phyloP scores from a whole-genome alignment of 441 rosid species.

The Gossypium davidsonii region DNA sequence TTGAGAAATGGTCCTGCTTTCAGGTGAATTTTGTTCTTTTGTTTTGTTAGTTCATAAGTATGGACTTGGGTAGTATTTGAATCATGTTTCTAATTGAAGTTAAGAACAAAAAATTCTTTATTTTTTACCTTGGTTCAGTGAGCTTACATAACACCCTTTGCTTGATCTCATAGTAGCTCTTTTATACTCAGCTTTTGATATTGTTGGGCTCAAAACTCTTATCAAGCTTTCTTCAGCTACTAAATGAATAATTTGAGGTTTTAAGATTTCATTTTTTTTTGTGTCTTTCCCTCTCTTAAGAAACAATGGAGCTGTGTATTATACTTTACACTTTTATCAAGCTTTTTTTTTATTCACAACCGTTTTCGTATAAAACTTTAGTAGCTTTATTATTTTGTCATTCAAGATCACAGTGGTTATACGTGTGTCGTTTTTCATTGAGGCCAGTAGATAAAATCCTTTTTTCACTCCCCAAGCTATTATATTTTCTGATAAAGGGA shows the following conservation, averaged over 20 bases:
- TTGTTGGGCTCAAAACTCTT: neutral
- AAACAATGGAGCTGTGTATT: neutral
- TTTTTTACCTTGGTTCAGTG: conserved; percentile 6
- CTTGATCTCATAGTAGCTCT: conserved; percentile 18
- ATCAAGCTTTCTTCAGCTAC: conserved; percentile 7
- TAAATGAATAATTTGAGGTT: neutral
- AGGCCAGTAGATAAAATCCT: neutral
- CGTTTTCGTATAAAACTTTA: neutral
- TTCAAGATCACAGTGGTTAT: neutral
- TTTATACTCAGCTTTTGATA: neutral
- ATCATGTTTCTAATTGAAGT: neutral
- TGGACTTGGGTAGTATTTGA: neutral
- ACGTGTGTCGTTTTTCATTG: neutral
- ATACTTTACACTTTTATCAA: neutral
- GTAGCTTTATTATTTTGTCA: neutral
- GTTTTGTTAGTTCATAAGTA: neutral
- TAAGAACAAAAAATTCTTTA: neutral
- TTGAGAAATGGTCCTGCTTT: conserved; percentile 6
- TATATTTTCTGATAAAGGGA: neutral
- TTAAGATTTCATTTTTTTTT: neutral
- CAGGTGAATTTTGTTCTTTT: neutral
- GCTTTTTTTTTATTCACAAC: neutral
- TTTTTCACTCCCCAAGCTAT: neutral
- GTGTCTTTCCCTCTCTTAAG: neutral
- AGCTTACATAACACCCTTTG: neutral